Evolutionary conservation across 148 eudicot species (phyloP).

Genomic region (Camellia granthamiana): DNA sequence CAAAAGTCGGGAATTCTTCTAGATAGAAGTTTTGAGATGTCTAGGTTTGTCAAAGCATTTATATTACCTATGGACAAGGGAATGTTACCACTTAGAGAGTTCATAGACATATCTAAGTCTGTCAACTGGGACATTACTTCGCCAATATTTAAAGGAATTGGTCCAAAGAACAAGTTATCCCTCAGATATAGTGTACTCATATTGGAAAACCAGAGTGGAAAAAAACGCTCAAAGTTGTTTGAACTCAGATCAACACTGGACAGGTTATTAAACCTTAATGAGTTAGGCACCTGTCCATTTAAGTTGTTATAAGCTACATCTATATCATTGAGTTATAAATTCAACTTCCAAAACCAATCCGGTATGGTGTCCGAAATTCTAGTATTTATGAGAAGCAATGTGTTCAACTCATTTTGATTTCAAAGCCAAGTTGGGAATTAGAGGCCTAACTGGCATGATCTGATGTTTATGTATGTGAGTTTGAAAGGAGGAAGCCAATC

Average conservation of each 20-base stretch:
- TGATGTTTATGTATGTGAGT: slow-evolving; percentile 1
- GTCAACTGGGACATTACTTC: slow-evolving; percentile 9
- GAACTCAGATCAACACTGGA: slow-evolving; percentile 18
- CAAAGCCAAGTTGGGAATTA: slow-evolving; percentile 17
- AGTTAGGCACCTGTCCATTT: slow-evolving; percentile 23
- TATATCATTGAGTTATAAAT: slow-evolving; percentile 3
- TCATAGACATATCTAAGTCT: slow-evolving; percentile 12
- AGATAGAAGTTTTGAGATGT: slow-evolving; percentile 8
- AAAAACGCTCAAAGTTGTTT: slow-evolving; percentile 20
- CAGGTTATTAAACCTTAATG: background rate
- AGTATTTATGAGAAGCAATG: slow-evolving; percentile 4
- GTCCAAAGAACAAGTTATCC: slow-evolving; percentile 22
- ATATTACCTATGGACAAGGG: slow-evolving; percentile 15
- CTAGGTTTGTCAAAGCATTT: slow-evolving; percentile 4
- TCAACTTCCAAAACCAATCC: slow-evolving; percentile 24
- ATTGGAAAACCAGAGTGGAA: slow-evolving; percentile 19
- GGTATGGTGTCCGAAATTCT: slow-evolving; percentile 16
- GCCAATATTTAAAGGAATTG: slow-evolving; percentile 1
- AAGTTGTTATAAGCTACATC: slow-evolving; percentile 19
- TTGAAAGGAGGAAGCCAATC: slow-evolving; percentile 24
- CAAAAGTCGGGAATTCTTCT: slow-evolving; percentile 19
- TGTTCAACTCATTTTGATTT: slow-evolving; percentile 13
- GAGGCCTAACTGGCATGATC: slow-evolving; percentile 22
- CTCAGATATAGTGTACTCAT: slow-evolving; percentile 14
- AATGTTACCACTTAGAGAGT: slow-evolving; percentile 17